Base-by-base conservation (phyloP, 306 rosid species). In the Cercis canadensis region DNA sequence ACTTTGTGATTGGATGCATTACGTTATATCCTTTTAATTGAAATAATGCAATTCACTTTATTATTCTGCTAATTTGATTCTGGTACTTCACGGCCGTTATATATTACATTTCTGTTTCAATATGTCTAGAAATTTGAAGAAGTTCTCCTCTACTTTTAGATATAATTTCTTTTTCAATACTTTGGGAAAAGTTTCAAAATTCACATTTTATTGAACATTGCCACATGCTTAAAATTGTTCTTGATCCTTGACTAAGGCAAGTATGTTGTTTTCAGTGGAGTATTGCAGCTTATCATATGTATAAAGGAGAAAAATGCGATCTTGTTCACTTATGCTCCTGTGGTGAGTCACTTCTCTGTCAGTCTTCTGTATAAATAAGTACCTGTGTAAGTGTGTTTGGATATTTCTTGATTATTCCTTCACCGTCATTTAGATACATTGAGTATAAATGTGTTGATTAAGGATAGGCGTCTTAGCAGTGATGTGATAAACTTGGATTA, bases 301-400 rank as follows among this genome's bases (percentile, higher is more conserved):
- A 50, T 71, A 7, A 81, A 81, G 83, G 87, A 87, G 85, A 87
- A 87, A 75, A 82, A 81, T 61, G 85, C 85, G 18, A 84, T 87
- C 56, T 75, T 87, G 58, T 87, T 82, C 39, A 82, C 89, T 11
- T 71, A 81, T 77, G 85, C 87, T 73, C 89, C 87, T 2, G 67
- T 31, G 58, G 89, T 87, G 59, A 43, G 81, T 51, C 46, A 15
- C 44, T 74, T 63, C 31, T 64, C 16, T 8, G n/a, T 15, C 19
- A 6, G 53, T 47, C 12, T 33, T 32, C 36, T 55, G 16, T 4
- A 18, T 21, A 7, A 31, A 17, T 24, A 24, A 24, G 3, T 24
- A 1, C 29, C 29, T 24, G 29, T 24, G 29, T 3, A 24, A 24
- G 29, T 24, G 29, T 24, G 29, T 24, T 24, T 24, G 29, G 29